A percentile compares a stretch with the other conserved stretches of the same genome.
Conservation (phyloP, 2,329 filamentous ascomycete genomes). For the Aspergillus sp. region DNA sequence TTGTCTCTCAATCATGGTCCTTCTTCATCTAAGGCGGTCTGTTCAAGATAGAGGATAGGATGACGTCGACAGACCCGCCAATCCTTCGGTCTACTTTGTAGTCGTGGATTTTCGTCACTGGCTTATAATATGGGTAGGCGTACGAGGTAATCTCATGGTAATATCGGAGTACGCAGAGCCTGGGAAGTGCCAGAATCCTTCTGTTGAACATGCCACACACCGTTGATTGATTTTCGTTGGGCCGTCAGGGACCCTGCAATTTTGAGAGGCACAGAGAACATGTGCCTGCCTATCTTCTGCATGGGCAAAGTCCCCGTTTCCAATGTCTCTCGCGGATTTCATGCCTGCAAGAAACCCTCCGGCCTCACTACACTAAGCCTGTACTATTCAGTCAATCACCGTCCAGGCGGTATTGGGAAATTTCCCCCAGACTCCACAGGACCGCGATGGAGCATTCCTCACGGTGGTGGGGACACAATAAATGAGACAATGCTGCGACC, state of each 20-base stretch:
- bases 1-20: no score
- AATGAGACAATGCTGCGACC: conserved; percentile 7
- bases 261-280: not conserved
- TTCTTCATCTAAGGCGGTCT: no score
- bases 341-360: no score
- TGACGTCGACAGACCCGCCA: not conserved
- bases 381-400: no score
- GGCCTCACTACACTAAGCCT: no score
- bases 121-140: no score
- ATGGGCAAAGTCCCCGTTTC: no score
- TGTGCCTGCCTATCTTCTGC: no score
- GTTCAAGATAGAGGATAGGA: not conserved
- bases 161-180: not conserved
- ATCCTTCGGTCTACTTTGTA: not conserved
- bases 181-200: not conserved
- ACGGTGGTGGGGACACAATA: conserved; percentile 8
- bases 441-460: conserved; percentile 4
- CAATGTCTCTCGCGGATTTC: no score
- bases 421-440: conserved; percentile 6
- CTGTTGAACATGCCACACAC: not conserved
- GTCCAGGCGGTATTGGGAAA: not conserved
- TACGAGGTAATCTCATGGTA: no score
- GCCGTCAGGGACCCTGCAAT: not conserved
- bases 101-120: not conserved
- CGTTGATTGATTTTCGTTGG: not conserved